Conservation (phyloP, 768 basidiomycete species). For the Kwoniella heveanensis region DNA sequence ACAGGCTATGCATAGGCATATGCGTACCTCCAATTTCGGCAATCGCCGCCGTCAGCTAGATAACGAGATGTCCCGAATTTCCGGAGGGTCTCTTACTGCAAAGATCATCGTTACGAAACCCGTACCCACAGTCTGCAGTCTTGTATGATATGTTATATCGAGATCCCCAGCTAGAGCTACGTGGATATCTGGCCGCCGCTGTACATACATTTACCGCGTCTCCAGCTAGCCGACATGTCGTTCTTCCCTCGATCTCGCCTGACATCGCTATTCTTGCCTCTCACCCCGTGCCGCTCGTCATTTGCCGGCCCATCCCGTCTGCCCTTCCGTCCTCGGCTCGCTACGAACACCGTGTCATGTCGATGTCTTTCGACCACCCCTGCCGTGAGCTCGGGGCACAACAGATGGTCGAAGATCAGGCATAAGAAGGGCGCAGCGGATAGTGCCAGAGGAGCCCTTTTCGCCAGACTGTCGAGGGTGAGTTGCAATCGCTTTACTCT, state of each 20-base stretch:
- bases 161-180: too few species aligned
- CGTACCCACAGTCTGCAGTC: too few species aligned
- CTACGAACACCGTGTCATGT: neutral
- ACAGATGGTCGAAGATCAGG: constrained; percentile 54
- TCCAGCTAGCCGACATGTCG: neutral
- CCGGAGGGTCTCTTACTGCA: neutral
- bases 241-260: neutral
- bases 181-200: too few species aligned
- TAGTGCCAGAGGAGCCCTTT: constrained; percentile 38
- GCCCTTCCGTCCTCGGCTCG: neutral
- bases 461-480: constrained; percentile 43
- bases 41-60: neutral
- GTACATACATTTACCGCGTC: too few species aligned
- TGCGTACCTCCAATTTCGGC: too few species aligned
- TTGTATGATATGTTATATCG: too few species aligned
- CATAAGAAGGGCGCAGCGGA: constrained; percentile 54
- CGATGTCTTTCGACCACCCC: constrained; percentile 11
- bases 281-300: neutral
- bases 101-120: too few species aligned
- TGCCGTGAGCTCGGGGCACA: constrained; percentile 36
- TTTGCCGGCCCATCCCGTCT: neutral
- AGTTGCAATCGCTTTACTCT: too few species aligned
- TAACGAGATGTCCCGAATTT: constrained; percentile 3
- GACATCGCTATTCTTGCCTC: neutral
- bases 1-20: too few species aligned